phyloP scores from a whole-genome alignment of 2,329 filamentous ascomycete species.

The Nemania diffusa region DNA sequence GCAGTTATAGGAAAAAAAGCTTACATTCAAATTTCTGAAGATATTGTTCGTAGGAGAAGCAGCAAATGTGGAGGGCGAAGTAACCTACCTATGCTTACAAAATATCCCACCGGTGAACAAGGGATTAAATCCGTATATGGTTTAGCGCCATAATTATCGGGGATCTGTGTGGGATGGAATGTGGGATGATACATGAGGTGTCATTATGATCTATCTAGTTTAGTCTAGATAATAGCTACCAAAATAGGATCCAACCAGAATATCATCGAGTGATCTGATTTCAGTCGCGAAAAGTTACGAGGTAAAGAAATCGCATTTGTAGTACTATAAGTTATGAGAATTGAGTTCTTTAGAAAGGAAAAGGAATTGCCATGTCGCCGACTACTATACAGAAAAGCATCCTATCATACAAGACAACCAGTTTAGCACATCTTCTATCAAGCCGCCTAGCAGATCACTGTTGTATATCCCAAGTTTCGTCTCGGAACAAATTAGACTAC shows the following conservation, averaged over 20 bases:
- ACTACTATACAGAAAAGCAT: not conserved
- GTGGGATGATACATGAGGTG: constrained; percentile 13
- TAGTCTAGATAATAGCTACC: not conserved
- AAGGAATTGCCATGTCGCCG: not conserved
- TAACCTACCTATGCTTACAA: constrained; percentile 21
- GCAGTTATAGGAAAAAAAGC: not conserved
- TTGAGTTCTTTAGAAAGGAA: not conserved
- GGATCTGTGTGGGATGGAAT: constrained; percentile 17
- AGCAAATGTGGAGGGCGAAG: not conserved
- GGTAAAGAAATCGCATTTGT: not conserved
- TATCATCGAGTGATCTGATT: constrained; percentile 4
- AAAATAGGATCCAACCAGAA: not conserved
- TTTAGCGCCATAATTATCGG: constrained; percentile 25
- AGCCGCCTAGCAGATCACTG: not conserved
- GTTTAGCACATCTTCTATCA: not conserved
- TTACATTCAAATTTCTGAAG: not conserved
- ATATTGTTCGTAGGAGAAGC: not conserved
- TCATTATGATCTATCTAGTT: no score
- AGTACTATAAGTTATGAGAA: not conserved
- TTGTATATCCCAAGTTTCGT: not conserved
- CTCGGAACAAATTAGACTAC: not conserved
- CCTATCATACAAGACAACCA: not conserved
- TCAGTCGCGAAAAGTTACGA: not conserved
- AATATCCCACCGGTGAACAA: constrained; percentile 26
- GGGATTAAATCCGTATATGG: constrained; percentile 4